Conservation (phyloP, 2,329 filamentous ascomycete genomes). For the Beauveria australis region DNA sequence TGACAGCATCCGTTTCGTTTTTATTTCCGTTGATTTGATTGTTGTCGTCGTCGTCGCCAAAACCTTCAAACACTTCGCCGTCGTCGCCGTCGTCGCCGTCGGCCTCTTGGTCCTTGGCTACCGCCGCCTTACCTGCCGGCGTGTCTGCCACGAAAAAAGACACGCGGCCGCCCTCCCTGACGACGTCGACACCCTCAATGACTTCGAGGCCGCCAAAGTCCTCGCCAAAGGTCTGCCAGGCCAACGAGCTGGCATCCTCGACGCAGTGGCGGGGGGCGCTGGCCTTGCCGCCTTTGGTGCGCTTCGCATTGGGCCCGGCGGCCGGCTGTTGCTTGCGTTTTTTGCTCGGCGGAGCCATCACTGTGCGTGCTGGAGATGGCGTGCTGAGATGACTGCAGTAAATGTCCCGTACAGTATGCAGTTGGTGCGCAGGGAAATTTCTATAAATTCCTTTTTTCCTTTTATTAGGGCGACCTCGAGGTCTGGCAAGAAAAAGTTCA, state of each 20-base stretch:
- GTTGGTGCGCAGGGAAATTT: not conserved
- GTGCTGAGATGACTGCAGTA: not conserved
- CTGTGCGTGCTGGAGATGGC: not conserved
- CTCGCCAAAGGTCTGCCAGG: conserved; percentile 73
- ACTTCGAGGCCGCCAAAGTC: conserved; percentile 91
- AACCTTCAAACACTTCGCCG: conserved; percentile 62
- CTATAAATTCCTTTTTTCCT: not conserved
- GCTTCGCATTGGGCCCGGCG: conserved; percentile 27
- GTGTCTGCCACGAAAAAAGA: conserved; percentile 41
- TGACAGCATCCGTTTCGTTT: not conserved
- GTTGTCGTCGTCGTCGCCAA: conserved; percentile 37
- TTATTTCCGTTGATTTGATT: not conserved
- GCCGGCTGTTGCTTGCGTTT: conserved; percentile 31
- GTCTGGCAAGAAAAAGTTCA: not conserved
- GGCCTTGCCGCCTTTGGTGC: conserved; percentile 27
- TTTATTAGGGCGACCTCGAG: not conserved
- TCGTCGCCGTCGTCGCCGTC: conserved; percentile 40
- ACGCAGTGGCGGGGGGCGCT: conserved; percentile 17
- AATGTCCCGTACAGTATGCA: not conserved
- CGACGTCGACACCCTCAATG: conserved; percentile 82
- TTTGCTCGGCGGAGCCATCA: conserved; percentile 26
- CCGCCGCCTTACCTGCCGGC: conserved; percentile 12
- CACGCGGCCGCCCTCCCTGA: conserved; percentile 53
- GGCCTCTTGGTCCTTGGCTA: conserved; percentile 12
- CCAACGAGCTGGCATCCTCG: conserved; percentile 39